Evolutionary conservation across 2,329 filamentous ascomycete species (phyloP).

Genomic region (Sphaerulina vaccinii): DNA sequence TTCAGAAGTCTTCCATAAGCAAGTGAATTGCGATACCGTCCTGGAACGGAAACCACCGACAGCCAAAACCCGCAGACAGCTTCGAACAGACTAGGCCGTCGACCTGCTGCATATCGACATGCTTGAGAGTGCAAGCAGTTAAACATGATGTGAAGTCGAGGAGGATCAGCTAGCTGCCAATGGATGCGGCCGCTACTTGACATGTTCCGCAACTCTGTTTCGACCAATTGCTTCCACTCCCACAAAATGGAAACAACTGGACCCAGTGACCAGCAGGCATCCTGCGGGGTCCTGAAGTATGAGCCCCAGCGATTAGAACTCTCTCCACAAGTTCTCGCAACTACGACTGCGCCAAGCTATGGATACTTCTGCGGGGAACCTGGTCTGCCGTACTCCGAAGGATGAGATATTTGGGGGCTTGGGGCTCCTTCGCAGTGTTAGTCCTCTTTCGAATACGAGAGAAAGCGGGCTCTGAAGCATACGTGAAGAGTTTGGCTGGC

Average conservation of each 20-base stretch:
- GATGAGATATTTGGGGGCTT: background rate
- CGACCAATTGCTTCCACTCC: background rate
- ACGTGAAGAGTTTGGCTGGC: background rate
- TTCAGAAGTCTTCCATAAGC: background rate
- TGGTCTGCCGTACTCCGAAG: constrained; percentile 14
- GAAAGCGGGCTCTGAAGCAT: too few species aligned
- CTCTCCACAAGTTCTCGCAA: constrained; percentile 16
- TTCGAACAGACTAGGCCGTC: too few species aligned
- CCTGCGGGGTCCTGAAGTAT: constrained; percentile 8
- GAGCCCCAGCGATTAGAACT: constrained; percentile 12
- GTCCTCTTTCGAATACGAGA: background rate
- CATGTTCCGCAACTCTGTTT: too few species aligned
- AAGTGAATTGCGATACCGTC: background rate
- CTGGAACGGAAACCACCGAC: too few species aligned
- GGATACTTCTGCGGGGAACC: constrained; percentile 17
- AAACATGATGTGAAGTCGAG: too few species aligned
- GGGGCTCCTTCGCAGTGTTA: background rate
- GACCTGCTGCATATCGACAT: too few species aligned
- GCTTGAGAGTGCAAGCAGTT: too few species aligned
- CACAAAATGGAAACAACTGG: background rate
- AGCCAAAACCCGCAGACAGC: too few species aligned
- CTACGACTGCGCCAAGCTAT: background rate
- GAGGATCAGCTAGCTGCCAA: too few species aligned
- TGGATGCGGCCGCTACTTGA: too few species aligned
- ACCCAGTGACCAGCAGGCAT: background rate